phyloP scores from a whole-genome alignment of 306 rosid species.

The cucumber (Cucumis sativus) region Cucumber_9930_V3 NC_026660.2:9586001-9586500 shows the following conservation, averaged over 20 bases:
- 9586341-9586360: neutral
- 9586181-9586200: constrained; percentile 16
- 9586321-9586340: neutral
- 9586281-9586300: constrained; percentile 47
- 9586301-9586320: neutral
- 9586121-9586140: neutral
- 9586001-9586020: neutral
- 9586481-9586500: no score
- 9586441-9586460: no score
- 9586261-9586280: constrained; percentile 38
- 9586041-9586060: neutral
- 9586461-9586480: no score
- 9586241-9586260: constrained; percentile 37
- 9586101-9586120: neutral
- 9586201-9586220: constrained; percentile 49
- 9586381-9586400: neutral
- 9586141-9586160: neutral
- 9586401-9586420: neutral
- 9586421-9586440: neutral
- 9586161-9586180: neutral
- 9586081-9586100: neutral
- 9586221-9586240: constrained; percentile 51
- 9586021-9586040: neutral
- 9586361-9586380: neutral
- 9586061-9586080: neutral